phyloP scores from a whole-genome alignment of 306 rosid species.

The Cucurbita ficifolia region DNA sequence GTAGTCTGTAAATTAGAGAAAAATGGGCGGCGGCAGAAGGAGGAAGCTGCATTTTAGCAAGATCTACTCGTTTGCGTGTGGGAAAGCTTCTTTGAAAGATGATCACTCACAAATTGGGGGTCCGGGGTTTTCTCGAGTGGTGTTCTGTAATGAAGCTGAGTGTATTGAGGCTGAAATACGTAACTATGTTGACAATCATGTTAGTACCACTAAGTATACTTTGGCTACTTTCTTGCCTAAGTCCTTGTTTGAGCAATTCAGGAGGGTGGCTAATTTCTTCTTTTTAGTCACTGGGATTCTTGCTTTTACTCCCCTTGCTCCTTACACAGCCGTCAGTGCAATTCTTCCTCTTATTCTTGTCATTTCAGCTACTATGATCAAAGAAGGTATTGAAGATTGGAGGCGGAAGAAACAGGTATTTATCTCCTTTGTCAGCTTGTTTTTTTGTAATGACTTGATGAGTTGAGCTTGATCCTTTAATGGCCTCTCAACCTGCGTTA shows the following conservation, averaged over 20 bases:
- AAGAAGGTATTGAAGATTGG: slow-evolving; percentile 81
- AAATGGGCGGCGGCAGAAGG: slow-evolving; percentile 38
- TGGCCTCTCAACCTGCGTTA: background rate
- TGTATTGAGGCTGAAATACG: slow-evolving; percentile 35
- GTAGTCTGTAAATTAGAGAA: background rate
- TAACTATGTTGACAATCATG: slow-evolving; percentile 45
- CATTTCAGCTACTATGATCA: slow-evolving; percentile 55
- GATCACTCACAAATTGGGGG: slow-evolving; percentile 73
- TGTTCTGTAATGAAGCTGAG: slow-evolving; percentile 57
- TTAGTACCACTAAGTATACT: slow-evolving; percentile 71
- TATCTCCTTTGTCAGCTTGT: slow-evolving; percentile 2
- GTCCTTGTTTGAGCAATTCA: slow-evolving; percentile 90
- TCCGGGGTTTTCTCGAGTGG: slow-evolving; percentile 67
- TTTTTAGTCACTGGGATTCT: slow-evolving; percentile 61
- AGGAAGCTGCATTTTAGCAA: slow-evolving; percentile 61
- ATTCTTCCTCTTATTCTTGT: slow-evolving; percentile 53
- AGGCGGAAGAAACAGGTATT: slow-evolving; percentile 71
- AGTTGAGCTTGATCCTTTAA: background rate
- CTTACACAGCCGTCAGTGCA: slow-evolving; percentile 72
- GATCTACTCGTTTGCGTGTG: slow-evolving; percentile 66
- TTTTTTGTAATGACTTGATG: background rate
- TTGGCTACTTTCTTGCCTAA: slow-evolving; percentile 73
- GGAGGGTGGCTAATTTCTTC: slow-evolving; percentile 90
- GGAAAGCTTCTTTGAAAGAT: slow-evolving; percentile 35
- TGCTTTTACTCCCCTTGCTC: slow-evolving; percentile 74